phyloP scores from a whole-genome alignment of 2,329 filamentous ascomycete species.

The Sporothrix brasiliensis region DNA sequence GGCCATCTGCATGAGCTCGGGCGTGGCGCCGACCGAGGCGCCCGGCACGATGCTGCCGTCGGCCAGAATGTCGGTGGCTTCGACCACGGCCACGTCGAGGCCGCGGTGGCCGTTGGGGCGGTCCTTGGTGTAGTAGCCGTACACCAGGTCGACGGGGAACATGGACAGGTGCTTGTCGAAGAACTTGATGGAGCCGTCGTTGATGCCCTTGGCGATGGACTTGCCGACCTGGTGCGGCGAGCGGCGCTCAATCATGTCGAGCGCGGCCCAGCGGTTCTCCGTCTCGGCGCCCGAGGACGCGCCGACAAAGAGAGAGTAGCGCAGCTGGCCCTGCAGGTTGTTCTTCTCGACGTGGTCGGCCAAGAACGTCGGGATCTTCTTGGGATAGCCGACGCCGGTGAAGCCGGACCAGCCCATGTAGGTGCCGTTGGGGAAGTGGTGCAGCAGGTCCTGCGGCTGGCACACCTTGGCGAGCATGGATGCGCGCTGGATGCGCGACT shows the following conservation, averaged over 20 bases:
- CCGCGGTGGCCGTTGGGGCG: constrained; percentile 70
- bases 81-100: constrained; percentile 81
- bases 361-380: constrained; percentile 81
- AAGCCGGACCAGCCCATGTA: constrained; percentile 92
- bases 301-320: constrained; percentile 85
- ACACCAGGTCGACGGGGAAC: constrained; percentile 86
- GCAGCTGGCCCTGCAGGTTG: constrained; percentile 77
- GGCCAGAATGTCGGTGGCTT: constrained; percentile 83
- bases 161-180: constrained; percentile 93
- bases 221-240: constrained; percentile 89
- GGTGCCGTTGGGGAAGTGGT: constrained; percentile 79
- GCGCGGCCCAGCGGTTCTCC: constrained; percentile 84
- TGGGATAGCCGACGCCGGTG: constrained; percentile 86
- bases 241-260: constrained; percentile 88
- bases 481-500: constrained; percentile 72
- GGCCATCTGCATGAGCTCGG: constrained; percentile 85
- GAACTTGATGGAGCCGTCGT: constrained; percentile 84
- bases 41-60: constrained; percentile 88
- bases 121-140: constrained; percentile 84
- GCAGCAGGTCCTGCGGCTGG: constrained; percentile 75
- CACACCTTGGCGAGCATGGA: constrained; percentile 80
- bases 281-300: constrained; percentile 89
- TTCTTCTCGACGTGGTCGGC: constrained; percentile 91
- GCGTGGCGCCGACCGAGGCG: constrained; percentile 80
- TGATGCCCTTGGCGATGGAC: constrained; percentile 87